Conservation (phyloP, 371 early-diverging fungal genomes). For the Mucor plumbeus region DNA sequence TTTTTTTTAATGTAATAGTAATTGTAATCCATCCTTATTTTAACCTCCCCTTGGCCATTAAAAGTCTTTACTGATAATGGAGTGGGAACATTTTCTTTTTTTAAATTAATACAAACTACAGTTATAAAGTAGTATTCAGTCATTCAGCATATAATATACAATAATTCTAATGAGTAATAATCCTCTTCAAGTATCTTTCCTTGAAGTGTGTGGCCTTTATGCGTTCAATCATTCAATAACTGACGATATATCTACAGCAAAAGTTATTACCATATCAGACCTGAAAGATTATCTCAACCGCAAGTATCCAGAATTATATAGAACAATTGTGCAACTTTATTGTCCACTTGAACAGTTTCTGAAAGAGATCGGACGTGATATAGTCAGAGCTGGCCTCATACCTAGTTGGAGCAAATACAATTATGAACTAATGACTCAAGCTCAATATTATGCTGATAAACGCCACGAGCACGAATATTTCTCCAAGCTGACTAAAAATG, state of each 20-base stretch:
- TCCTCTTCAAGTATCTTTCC: slow-evolving; percentile 5
- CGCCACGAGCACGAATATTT: slow-evolving; percentile 20
- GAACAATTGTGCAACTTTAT: not conserved
- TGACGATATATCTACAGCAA: not conserved
- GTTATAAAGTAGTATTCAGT: not conserved
- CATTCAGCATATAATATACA: too few species aligned
- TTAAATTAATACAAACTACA: not conserved
- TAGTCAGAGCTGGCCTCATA: slow-evolving; percentile 2
- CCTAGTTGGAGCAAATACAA: slow-evolving; percentile 12
- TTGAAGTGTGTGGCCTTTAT: slow-evolving; percentile 12
- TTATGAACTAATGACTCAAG: slow-evolving; percentile 11
- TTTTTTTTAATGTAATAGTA: too few species aligned
- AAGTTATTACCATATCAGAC: not conserved
- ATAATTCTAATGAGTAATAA: not conserved
- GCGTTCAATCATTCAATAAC: slow-evolving; percentile 14
- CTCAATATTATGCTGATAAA: slow-evolving; percentile 14
- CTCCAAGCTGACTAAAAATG: slow-evolving; percentile 4
- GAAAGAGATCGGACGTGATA: slow-evolving; percentile 14
- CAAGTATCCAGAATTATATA: not conserved
- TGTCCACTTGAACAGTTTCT: slow-evolving; percentile 11
- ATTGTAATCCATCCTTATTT: not conserved
- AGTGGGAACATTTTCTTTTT: not conserved
- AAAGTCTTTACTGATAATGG: not conserved
- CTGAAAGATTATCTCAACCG: not conserved
- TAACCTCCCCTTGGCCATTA: not conserved